Conservation (phyloP, 495 filamentous ascomycete genomes). For the Bacidia rubella region DNA sequence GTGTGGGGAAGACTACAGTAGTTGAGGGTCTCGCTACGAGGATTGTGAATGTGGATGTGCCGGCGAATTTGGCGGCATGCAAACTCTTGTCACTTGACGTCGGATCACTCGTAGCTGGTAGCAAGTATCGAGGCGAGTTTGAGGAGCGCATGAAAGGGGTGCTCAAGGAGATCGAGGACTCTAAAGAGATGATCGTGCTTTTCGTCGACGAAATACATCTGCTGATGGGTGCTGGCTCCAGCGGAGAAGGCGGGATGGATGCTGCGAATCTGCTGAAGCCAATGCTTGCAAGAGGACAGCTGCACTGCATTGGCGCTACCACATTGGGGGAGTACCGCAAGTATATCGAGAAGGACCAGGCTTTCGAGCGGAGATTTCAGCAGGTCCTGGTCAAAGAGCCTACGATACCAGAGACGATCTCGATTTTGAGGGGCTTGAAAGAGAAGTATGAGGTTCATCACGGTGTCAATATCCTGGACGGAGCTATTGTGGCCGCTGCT, state of each 20-base stretch:
- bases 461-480: constrained; percentile 88
- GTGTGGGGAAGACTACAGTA: constrained; percentile 97
- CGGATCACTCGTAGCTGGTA: constrained; percentile 85
- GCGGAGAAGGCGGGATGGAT: constrained; percentile 96
- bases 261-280: constrained; percentile 95
- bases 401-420: constrained; percentile 74
- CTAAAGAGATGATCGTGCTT: constrained; percentile 92
- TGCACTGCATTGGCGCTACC: constrained; percentile 96
- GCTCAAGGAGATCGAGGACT: constrained; percentile 88
- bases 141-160: constrained; percentile 99
- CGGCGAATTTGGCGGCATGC: constrained; percentile 88
- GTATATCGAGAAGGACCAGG: constrained; percentile 97
- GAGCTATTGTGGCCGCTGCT: constrained; percentile 81
- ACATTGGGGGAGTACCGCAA: constrained; percentile 93
- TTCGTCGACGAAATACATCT: constrained; percentile 99
- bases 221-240: constrained; percentile 89
- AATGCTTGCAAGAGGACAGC: constrained; percentile 87
- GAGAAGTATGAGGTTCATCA: constrained; percentile 97
- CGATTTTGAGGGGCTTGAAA: constrained; percentile 91
- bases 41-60: constrained; percentile 91
- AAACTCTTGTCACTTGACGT: constrained; percentile 90
- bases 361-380: constrained; percentile 96
- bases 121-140: constrained; percentile 96
- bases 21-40: constrained; percentile 92
- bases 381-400: constrained; percentile 95